phyloP scores from a whole-genome alignment of 2,329 filamentous ascomycete genomes.

The Fusarium vanettenii region DNA sequence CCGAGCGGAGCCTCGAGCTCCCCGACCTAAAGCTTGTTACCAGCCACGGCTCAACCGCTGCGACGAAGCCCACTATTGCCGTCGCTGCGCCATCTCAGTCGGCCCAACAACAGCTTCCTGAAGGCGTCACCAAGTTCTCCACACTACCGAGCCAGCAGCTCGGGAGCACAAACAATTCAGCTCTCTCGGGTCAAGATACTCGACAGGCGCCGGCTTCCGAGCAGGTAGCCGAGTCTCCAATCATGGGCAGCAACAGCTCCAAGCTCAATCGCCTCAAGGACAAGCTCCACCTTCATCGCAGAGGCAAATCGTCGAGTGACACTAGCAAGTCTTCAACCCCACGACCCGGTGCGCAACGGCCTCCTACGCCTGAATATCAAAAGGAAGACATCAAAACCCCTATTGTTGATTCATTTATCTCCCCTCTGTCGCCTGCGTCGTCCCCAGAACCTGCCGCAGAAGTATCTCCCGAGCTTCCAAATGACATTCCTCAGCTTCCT shows the following conservation, averaged over 20 bases:
- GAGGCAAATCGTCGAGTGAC: conserved; percentile 39
- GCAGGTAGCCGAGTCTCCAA: conserved; percentile 31
- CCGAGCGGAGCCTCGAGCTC: conserved; percentile 59
- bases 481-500: conserved; percentile 27
- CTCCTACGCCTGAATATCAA: conserved; percentile 63
- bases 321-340: conserved; percentile 33
- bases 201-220: conserved; percentile 21
- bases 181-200: conserved; percentile 21
- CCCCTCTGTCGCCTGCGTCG: conserved; percentile 59
- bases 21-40: conserved; percentile 60
- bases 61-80: conserved; percentile 33
- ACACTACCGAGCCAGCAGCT: conserved; percentile 29
- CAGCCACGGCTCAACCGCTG: conserved; percentile 64
- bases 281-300: conserved; percentile 44
- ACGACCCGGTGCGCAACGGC: conserved; percentile 47
- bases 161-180: conserved; percentile 15
- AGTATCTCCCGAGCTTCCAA: conserved; percentile 53
- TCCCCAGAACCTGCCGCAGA: conserved; percentile 53
- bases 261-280: conserved; percentile 48
- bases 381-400: conserved; percentile 55
- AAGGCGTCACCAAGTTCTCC: conserved; percentile 30
- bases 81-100: conserved; percentile 19
- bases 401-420: conserved; percentile 50
- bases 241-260: conserved; percentile 50
- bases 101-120: conserved; percentile 29